phyloP scores from a whole-genome alignment of 345 rosid species.

The Lepidium didymum region DNA sequence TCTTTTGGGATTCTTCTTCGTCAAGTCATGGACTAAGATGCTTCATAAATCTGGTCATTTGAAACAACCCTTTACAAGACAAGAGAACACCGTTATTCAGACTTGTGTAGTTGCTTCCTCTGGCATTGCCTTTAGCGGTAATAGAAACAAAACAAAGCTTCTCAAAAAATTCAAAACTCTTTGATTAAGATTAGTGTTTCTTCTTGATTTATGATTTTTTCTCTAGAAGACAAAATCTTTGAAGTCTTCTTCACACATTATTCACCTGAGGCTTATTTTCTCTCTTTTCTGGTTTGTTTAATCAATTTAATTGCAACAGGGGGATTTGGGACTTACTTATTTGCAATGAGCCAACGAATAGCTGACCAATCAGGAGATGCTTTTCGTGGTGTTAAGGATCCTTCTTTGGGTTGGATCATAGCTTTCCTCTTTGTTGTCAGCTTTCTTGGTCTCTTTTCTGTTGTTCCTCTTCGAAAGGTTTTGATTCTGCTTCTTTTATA shows the following conservation, averaged over 20 bases:
- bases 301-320: slow-evolving; percentile 32
- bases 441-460: slow-evolving; percentile 84
- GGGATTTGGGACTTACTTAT: slow-evolving; percentile 70
- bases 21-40: slow-evolving; percentile 52
- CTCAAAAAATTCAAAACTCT: not conserved
- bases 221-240: slow-evolving; percentile 2
- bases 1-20: slow-evolving; percentile 56
- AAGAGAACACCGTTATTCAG: too few species aligned
- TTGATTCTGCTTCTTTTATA: not conserved
- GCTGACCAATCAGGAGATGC: slow-evolving; percentile 52
- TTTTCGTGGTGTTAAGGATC: slow-evolving; percentile 45
- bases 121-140: too few species aligned
- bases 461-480: slow-evolving; percentile 76
- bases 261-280: slow-evolving; percentile 2
- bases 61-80: slow-evolving; percentile 69
- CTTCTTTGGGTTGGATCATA: slow-evolving; percentile 66
- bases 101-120: too few species aligned
- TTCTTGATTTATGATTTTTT: slow-evolving; percentile 5
- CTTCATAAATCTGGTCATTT: slow-evolving; percentile 41
- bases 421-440: slow-evolving; percentile 75
- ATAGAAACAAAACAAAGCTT: not conserved
- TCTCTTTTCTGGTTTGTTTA: not conserved
- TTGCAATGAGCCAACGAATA: slow-evolving; percentile 63
- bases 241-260: slow-evolving; percentile 5
- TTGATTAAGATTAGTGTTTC: not conserved